Evolutionary conservation across 371 early-diverging fungal genomes (phyloP).

Genomic region (Rhizopus delemar): DNA sequence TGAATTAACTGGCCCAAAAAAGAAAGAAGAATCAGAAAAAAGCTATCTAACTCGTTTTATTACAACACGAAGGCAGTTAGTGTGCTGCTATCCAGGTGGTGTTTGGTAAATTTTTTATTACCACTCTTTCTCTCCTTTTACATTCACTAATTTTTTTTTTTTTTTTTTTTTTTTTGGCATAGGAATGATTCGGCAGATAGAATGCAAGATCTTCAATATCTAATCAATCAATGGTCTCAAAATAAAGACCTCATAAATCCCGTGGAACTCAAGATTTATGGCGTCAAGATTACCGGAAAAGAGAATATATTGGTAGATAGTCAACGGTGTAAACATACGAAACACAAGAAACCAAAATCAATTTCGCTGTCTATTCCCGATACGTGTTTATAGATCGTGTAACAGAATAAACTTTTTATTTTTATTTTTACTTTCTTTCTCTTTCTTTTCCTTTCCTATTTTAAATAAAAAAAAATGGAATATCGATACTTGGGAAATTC

Average conservation of each 20-base stretch:
- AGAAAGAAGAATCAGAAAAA: conserved; percentile 32
- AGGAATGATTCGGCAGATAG: conserved; percentile 50
- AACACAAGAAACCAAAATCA: conserved; percentile 13
- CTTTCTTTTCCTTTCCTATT: conserved; percentile 5
- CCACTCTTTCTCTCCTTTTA: neutral
- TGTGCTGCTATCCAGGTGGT: conserved; percentile 49
- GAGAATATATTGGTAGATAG: conserved; percentile 35
- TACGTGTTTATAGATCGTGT: conserved; percentile 26
- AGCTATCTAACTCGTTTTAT: conserved; percentile 44
- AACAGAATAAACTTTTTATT: neutral
- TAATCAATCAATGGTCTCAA: conserved; percentile 36
- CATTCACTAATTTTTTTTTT: too few relatives aligned
- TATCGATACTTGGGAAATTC: conserved; percentile 80
- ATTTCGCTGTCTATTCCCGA: conserved; percentile 40
- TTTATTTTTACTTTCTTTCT: neutral
- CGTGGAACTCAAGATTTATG: conserved; percentile 36
- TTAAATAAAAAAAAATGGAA: conserved; percentile 56
- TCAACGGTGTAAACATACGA: conserved; percentile 25
- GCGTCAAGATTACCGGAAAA: conserved; percentile 37
- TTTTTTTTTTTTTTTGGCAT: neutral
- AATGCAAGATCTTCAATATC: conserved; percentile 38
- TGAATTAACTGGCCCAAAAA: conserved; percentile 39
- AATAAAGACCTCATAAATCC: conserved; percentile 38
- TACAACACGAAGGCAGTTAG: conserved; percentile 42
- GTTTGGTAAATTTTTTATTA: conserved; percentile 33